phyloP scores from a whole-genome alignment of 2,329 filamentous ascomycete genomes.

The Diplocarpon mali region DNA sequence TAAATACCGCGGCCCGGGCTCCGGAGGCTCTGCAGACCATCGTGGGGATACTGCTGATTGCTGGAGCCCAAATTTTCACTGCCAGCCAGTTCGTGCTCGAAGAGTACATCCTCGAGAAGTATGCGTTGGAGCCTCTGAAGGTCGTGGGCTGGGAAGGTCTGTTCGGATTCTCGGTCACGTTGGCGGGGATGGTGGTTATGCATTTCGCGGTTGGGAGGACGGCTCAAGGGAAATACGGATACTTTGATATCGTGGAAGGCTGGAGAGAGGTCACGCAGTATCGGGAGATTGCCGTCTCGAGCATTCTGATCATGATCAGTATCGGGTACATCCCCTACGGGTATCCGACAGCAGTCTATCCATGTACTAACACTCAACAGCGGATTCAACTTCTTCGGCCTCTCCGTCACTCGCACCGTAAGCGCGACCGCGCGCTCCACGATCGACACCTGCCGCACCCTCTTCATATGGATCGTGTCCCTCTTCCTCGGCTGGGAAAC shows the following conservation, averaged over 20 bases:
- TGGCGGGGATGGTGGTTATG: constrained; percentile 67
- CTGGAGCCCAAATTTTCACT: constrained; percentile 90
- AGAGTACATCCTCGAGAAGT: constrained; percentile 79
- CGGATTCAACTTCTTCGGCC: constrained; percentile 97
- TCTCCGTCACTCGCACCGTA: constrained; percentile 81
- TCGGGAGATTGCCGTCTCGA: constrained; percentile 60
- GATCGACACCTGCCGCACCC: constrained; percentile 91
- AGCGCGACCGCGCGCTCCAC: constrained; percentile 90
- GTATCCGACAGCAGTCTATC: background rate
- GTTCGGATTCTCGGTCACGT: constrained; percentile 76
- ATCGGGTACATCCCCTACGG: constrained; percentile 61
- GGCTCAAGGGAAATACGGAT: constrained; percentile 61
- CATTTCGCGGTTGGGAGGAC: constrained; percentile 70
- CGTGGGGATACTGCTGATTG: constrained; percentile 80
- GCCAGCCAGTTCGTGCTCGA: constrained; percentile 93
- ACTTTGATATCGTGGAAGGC: constrained; percentile 84
- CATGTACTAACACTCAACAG: constrained; percentile 33
- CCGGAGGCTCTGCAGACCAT: constrained; percentile 57
- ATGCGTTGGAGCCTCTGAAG: constrained; percentile 63
- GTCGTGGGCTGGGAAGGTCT: constrained; percentile 95
- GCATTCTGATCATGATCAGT: constrained; percentile 88
- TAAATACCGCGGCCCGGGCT: constrained; percentile 32
- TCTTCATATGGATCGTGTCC: constrained; percentile 97
- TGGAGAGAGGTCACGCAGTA: constrained; percentile 70
- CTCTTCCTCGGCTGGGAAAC: constrained; percentile 90